These are phyloP conservation scores for Fusarium sp. DNA, from an alignment of 2,329 filamentous ascomycete genomes.

Conservation along the genomic window DNA sequence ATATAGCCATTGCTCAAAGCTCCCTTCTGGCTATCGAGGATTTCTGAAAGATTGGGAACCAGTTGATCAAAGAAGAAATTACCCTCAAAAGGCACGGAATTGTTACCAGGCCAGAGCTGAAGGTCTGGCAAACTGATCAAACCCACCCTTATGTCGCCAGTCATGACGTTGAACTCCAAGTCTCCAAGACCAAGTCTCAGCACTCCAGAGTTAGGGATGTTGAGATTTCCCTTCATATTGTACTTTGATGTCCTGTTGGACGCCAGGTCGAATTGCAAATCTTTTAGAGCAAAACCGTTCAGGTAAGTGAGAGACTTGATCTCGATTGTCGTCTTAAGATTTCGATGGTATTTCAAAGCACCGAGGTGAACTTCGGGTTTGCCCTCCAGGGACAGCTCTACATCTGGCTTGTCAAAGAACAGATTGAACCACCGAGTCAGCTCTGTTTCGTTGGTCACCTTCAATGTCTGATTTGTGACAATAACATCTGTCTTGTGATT, in stretches of 20 bases:
- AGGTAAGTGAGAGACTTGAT: constrained; percentile 57
- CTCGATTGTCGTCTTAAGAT: constrained; percentile 58
- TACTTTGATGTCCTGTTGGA: constrained; percentile 53
- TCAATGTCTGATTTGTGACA: constrained; percentile 53
- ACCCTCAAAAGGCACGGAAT: constrained; percentile 56
- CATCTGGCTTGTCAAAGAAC: constrained; percentile 55
- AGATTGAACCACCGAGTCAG: constrained; percentile 55
- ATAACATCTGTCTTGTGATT: constrained; percentile 54
- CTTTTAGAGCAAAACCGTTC: constrained; percentile 54
- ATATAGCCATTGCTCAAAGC: constrained; percentile 57
- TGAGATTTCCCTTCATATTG: constrained; percentile 59
- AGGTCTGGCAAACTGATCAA: constrained; percentile 56
- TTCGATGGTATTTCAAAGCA: constrained; percentile 53
- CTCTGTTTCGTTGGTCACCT: constrained; percentile 55
- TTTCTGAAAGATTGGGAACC: constrained; percentile 56
- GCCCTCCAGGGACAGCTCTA: constrained; percentile 56
- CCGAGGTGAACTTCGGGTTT: constrained; percentile 56
- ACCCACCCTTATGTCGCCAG: constrained; percentile 57
- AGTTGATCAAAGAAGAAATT: constrained; percentile 57
- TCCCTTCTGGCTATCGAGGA: constrained; percentile 55
- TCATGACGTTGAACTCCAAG: constrained; percentile 59
- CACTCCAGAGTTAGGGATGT: constrained; percentile 60
- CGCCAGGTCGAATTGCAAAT: constrained; percentile 56
- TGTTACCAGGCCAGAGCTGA: constrained; percentile 58
- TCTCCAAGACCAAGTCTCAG: constrained; percentile 61